A percentile compares a stretch with the other conserved stretches of the same genome.
Conservation (phyloP, 140 eudicot genomes). For the Ambrosia hybrid region DNA sequence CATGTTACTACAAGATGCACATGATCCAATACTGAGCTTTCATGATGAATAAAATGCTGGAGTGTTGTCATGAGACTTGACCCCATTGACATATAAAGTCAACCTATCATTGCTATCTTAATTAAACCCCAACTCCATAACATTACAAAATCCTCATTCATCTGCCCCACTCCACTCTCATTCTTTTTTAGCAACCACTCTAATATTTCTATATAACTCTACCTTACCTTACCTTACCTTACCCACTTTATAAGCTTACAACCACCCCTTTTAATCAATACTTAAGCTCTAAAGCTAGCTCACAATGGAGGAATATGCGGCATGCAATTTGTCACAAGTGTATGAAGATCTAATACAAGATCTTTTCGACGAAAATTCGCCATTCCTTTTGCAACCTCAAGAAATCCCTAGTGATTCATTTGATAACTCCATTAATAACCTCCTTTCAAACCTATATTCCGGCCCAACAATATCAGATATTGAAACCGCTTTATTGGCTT, state of each 20-base stretch:
- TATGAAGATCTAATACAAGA: slow-evolving; percentile 42
- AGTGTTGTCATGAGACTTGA: slow-evolving; percentile 12
- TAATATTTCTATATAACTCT: slow-evolving; percentile 20
- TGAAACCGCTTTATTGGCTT: slow-evolving; percentile 40
- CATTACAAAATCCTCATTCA: slow-evolving; percentile 36
- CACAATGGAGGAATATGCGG: slow-evolving; percentile 44
- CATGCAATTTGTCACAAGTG: slow-evolving; percentile 27
- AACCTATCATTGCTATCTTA: slow-evolving; percentile 27
- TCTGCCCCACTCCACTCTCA: slow-evolving; percentile 61
- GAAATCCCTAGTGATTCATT: slow-evolving; percentile 22
- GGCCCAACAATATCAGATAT: slow-evolving; percentile 45
- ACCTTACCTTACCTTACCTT: slow-evolving; percentile 29
- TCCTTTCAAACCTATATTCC: slow-evolving; percentile 32
- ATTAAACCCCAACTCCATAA: slow-evolving; percentile 18
- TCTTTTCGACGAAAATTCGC: slow-evolving; percentile 43
- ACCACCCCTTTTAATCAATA: slow-evolving; percentile 17
- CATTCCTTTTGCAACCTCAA: slow-evolving; percentile 29
- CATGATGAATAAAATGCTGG: slow-evolving; percentile 20
- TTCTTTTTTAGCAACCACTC: slow-evolving; percentile 14
- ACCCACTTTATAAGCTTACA: slow-evolving; percentile 38
- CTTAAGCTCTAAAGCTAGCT: slow-evolving; percentile 12
- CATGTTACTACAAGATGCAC: slow-evolving; percentile 26
- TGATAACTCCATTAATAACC: slow-evolving; percentile 17
- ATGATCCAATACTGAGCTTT: slow-evolving; percentile 29
- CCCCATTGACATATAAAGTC: slow-evolving; percentile 30